phyloP scores from a whole-genome alignment of 2,329 filamentous ascomycete genomes.

The Aspergillus tanneri region DNA sequence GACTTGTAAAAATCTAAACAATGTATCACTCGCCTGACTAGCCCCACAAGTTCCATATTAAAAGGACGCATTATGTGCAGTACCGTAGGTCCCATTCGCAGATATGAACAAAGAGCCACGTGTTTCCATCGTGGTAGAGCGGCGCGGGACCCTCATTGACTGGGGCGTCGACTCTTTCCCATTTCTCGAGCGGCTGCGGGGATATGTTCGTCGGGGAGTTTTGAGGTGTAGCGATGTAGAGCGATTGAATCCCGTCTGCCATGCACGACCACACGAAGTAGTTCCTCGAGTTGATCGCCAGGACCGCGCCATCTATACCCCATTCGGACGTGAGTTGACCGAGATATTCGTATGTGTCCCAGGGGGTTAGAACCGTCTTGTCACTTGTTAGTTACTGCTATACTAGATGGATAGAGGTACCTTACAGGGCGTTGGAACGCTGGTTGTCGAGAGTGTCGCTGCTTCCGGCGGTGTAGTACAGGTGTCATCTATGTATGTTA shows the following conservation, averaged over 20 bases:
- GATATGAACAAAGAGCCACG: constrained; percentile 54
- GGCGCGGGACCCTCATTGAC: constrained; percentile 58
- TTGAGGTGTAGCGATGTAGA: constrained; percentile 18
- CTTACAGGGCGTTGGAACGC: constrained; percentile 53
- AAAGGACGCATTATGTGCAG: constrained; percentile 49
- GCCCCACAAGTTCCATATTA: background rate
- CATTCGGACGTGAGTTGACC: constrained; percentile 51
- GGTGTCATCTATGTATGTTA: constrained; percentile 46
- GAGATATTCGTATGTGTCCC: constrained; percentile 53
- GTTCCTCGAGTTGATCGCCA: constrained; percentile 52
- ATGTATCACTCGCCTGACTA: background rate
- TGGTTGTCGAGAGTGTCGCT: constrained; percentile 51
- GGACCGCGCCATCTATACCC: constrained; percentile 56
- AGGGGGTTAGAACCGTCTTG: constrained; percentile 52
- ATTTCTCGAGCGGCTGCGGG: constrained; percentile 52
- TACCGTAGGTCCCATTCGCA: constrained; percentile 58
- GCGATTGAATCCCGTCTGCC: constrained; percentile 28
- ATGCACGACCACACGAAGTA: constrained; percentile 57
- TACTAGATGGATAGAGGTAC: constrained; percentile 26
- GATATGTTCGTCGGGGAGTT: constrained; percentile 41
- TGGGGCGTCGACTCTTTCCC: constrained; percentile 51
- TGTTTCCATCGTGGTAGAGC: constrained; percentile 55
- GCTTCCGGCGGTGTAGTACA: constrained; percentile 58
- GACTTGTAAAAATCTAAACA: constrained; percentile 54
- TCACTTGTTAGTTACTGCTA: background rate